A percentile compares a stretch with the other conserved stretches of the same genome.
Evolutionary conservation across 2,329 filamentous ascomycete genomes (phyloP).

Genomic region (Metarhizium robertsii): DNA sequence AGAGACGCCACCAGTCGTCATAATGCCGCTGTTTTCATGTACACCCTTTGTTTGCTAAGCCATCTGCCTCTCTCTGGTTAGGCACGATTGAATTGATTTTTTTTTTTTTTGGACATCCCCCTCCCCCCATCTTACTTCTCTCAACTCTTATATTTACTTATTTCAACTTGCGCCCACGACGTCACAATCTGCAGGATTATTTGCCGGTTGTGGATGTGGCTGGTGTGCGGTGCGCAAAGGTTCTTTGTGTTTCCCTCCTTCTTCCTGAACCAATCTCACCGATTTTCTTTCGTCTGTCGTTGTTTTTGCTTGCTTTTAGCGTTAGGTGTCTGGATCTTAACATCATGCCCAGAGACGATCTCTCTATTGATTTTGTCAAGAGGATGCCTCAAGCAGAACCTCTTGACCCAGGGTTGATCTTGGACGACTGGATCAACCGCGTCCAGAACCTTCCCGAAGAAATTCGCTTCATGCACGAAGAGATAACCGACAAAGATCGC

Average conservation of each 20-base stretch:
- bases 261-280: background rate
- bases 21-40: too few relatives aligned
- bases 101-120: background rate
- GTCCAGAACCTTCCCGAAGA: conserved; percentile 75
- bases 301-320: background rate
- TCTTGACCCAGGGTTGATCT: conserved; percentile 57
- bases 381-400: conserved; percentile 55
- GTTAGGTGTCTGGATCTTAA: conserved; percentile 33
- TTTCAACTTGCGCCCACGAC: background rate
- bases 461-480: conserved; percentile 73
- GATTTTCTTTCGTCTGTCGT: background rate
- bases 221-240: background rate
- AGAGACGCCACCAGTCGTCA: too few relatives aligned
- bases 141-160: background rate
- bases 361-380: conserved; percentile 60
- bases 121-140: background rate
- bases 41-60: too few relatives aligned
- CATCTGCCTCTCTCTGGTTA: too few relatives aligned
- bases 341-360: conserved; percentile 64
- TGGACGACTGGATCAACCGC: conserved; percentile 69
- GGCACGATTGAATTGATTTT: too few relatives aligned
- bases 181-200: background rate
- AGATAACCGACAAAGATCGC: conserved; percentile 72
- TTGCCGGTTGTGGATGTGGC: too few relatives aligned
- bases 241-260: background rate